Conservation (phyloP, 2,329 filamentous ascomycete genomes). For the Graphilbum sp. region DNA sequence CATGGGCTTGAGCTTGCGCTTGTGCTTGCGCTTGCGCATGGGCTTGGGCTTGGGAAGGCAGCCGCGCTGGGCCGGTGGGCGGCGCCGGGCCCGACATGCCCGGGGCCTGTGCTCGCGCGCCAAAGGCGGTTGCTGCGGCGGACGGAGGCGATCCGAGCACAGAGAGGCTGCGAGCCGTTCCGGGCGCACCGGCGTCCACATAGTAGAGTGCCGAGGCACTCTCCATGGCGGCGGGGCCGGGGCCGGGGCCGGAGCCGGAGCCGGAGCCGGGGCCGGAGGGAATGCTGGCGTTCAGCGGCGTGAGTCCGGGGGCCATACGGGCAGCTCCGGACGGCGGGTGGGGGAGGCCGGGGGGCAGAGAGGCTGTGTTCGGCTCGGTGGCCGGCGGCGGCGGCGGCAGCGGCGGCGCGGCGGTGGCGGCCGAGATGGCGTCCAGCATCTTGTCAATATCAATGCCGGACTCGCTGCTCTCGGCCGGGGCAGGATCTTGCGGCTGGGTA, state of each 20-base stretch:
- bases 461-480: constrained; percentile 4
- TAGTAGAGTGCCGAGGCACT: neutral
- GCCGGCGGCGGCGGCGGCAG: neutral
- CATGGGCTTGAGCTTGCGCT: too few relatives aligned
- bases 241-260: constrained; percentile 5
- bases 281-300: constrained; percentile 2
- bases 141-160: constrained; percentile 1
- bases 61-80: neutral
- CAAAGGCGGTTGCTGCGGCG: neutral
- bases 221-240: constrained; percentile 3
- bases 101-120: neutral
- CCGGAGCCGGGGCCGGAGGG: constrained; percentile 4
- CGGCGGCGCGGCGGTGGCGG: constrained; percentile 7
- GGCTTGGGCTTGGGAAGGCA: too few relatives aligned
- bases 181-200: constrained; percentile 5
- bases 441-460: constrained; percentile 17
- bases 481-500: neutral
- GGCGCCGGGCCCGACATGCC: neutral
- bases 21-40: constrained; percentile 4
- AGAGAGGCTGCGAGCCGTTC: neutral
- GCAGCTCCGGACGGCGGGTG: constrained; percentile 5
- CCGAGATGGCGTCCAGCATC: constrained; percentile 19
- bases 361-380: constrained; percentile 3
- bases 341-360: constrained; percentile 6
- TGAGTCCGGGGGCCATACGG: constrained; percentile 3